Percentiles rank a stretch among this genome's conserved stretches.
phyloP scores from a whole-genome alignment of 1,284 basidiomycete species.

The Cronartium ribicola region DNA sequence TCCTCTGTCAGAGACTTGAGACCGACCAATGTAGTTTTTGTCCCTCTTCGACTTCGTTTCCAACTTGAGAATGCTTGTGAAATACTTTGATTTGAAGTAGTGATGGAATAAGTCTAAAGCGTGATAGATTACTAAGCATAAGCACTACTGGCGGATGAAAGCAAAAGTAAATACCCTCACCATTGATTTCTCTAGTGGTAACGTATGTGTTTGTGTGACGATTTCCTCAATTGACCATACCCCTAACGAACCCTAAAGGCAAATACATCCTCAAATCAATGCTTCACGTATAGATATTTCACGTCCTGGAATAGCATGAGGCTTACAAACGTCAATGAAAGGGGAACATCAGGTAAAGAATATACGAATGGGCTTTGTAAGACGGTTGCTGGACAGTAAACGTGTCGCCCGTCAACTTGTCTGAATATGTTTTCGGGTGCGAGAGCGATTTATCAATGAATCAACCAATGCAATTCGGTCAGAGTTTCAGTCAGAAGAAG shows the following conservation, averaged over 20 bases:
- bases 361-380: slow-evolving; percentile 13
- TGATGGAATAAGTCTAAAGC: not conserved
- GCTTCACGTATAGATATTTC: not conserved
- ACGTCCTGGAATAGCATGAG: not conserved
- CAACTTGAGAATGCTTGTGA: not conserved
- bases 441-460: not conserved
- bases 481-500: not conserved
- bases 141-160: too few species aligned
- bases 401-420: not conserved
- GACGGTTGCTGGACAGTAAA: not conserved
- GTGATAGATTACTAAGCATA: not conserved
- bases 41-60: not conserved
- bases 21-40: not conserved
- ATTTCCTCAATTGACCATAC: not conserved
- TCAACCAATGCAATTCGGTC: not conserved
- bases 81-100: not conserved
- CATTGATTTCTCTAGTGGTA: not conserved
- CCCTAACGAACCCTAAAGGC: not conserved
- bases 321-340: slow-evolving; percentile 21
- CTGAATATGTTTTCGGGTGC: not conserved
- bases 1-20: not conserved
- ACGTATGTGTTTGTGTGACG: not conserved
- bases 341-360: slow-evolving; percentile 16
- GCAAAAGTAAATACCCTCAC: not conserved
- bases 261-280: not conserved